Conservation (phyloP, 2,329 filamentous ascomycete genomes). For the Madurella mycetomatis region DNA sequence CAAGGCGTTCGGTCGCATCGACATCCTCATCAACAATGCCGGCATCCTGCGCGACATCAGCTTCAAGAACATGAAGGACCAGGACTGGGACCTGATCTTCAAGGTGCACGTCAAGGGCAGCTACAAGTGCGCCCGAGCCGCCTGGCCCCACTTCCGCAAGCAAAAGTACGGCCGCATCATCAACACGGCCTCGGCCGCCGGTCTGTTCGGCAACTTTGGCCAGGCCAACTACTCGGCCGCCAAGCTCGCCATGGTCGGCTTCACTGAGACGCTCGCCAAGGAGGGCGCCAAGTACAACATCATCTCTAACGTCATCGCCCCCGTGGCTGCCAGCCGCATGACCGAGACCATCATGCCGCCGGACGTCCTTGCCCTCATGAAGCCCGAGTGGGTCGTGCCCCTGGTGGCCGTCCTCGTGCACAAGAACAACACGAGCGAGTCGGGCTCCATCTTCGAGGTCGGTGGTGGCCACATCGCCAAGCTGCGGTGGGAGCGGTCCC, state of each 20-base stretch:
- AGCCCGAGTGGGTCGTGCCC: constrained; percentile 93
- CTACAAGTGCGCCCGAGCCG: constrained; percentile 92
- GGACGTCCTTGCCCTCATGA: constrained; percentile 79
- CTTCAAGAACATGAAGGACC: constrained; percentile 98
- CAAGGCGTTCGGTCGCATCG: constrained; percentile 76
- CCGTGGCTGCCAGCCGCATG: constrained; percentile 93
- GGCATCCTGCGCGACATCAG: constrained; percentile 91
- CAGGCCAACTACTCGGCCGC: constrained; percentile 97
- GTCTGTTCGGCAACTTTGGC: constrained; percentile 91
- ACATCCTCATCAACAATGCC: constrained; percentile 96
- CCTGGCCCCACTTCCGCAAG: constrained; percentile 97
- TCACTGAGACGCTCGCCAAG: constrained; percentile 96
- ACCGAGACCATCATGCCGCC: constrained; percentile 92
- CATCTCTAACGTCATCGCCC: constrained; percentile 87
- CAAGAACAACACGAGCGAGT: constrained; percentile 77
- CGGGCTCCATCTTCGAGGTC: constrained; percentile 85
- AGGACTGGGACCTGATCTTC: constrained; percentile 94
- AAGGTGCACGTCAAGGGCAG: constrained; percentile 88
- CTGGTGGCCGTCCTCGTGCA: constrained; percentile 85
- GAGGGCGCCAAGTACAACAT: constrained; percentile 99
- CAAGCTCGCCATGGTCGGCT: constrained; percentile 91
- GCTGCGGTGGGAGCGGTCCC: constrained; percentile 89
- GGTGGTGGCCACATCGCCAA: constrained; percentile 91
- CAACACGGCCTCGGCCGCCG: constrained; percentile 94
- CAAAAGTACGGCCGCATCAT: constrained; percentile 97